phyloP scores from a whole-genome alignment of 139 green algal species.

The Chlamydomonas sp. region DNA sequence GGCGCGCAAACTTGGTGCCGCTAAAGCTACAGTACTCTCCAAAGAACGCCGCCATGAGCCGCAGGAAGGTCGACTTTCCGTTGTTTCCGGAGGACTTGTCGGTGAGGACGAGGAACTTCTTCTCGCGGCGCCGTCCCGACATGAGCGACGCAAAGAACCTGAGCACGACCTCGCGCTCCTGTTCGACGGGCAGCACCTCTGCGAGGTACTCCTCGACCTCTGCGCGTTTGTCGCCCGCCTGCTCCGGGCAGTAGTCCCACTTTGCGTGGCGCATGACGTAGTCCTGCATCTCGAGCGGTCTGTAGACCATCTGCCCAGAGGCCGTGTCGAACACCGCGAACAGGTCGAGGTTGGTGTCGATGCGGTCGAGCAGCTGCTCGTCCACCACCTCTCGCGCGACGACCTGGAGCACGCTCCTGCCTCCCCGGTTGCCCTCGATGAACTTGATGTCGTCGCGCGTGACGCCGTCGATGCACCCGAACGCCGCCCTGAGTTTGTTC shows the following conservation, averaged over 20 bases:
- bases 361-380: background rate
- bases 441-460: background rate
- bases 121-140: background rate
- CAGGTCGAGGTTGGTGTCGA: conserved; percentile 5
- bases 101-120: background rate
- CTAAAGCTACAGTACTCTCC: background rate
- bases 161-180: conserved; percentile 4
- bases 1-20: background rate
- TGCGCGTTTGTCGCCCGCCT: background rate
- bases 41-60: background rate
- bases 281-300: background rate
- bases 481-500: background rate
- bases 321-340: conserved; percentile 6
- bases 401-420: background rate
- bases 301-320: background rate
- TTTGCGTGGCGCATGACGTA: background rate
- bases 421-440: background rate
- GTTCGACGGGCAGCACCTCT: background rate
- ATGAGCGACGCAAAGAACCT: background rate
- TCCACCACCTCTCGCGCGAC: background rate
- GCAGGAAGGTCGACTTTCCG: background rate
- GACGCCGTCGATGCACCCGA: background rate
- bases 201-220: background rate
- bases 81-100: background rate
- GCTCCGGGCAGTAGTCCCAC: background rate